Conservation (phyloP, 1,284 basidiomycete species). For the Trichosporon inkin region DNA sequence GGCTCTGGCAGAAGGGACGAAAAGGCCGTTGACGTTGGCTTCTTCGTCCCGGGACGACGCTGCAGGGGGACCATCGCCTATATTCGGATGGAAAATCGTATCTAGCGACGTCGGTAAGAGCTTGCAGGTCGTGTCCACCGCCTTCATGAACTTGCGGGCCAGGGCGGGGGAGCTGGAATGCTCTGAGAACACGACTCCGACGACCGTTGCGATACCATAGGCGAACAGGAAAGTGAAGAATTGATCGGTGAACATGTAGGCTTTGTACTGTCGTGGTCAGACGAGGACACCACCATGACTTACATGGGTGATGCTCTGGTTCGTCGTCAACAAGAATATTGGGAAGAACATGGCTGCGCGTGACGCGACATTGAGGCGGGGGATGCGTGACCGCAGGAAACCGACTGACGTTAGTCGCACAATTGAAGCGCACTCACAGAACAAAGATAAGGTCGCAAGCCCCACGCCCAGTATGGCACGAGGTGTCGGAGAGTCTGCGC, state of each 20-base stretch:
- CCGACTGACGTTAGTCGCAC: conserved; percentile 30
- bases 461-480: conserved; percentile 40
- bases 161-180: conserved; percentile 31
- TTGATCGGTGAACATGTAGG: conserved; percentile 34
- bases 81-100: conserved; percentile 25
- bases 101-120: conserved; percentile 37
- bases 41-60: not conserved
- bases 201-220: conserved; percentile 36
- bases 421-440: conserved; percentile 27
- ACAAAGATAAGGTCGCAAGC: conserved; percentile 37
- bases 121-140: conserved; percentile 26
- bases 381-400: conserved; percentile 37
- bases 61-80: not conserved
- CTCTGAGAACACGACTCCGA: conserved; percentile 30
- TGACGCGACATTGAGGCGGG: conserved; percentile 40
- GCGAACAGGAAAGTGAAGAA: conserved; percentile 46
- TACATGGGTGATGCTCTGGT: conserved; percentile 35
- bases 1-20: conserved; percentile 1
- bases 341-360: conserved; percentile 47
- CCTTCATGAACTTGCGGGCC: conserved; percentile 24
- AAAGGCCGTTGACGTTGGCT: not conserved
- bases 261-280: conserved; percentile 3
- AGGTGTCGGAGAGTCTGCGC: conserved; percentile 30
- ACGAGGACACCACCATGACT: not conserved
- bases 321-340: conserved; percentile 43